Evolutionary conservation across 2,329 filamentous ascomycete genomes (phyloP).

Genomic region (Aspergillus novofumigatus): DNA sequence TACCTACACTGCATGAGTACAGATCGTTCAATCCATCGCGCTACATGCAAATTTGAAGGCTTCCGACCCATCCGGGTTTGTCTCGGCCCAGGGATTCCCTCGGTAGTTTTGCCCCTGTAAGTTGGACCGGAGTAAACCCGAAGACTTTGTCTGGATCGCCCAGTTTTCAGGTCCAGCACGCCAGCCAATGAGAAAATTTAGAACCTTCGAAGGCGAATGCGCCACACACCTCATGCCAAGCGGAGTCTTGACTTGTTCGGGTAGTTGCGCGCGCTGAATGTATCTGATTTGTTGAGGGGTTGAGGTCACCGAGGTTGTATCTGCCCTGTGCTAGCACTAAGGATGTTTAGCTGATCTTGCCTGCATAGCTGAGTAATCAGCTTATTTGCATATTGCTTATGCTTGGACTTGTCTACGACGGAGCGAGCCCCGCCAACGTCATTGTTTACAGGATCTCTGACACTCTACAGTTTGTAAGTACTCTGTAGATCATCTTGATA

Average conservation of each 20-base stretch:
- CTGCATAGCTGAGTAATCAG: not conserved
- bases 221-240: conserved; percentile 7
- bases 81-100: conserved; percentile 10
- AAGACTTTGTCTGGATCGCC: conserved; percentile 23
- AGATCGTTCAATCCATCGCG: too few species aligned
- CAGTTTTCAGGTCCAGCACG: conserved; percentile 8
- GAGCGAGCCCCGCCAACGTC: not conserved
- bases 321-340: not conserved
- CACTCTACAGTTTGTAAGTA: too few species aligned
- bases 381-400: not conserved
- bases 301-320: not conserved
- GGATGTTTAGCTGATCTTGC: not conserved
- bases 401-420: not conserved
- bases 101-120: conserved; percentile 15
- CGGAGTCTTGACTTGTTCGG: conserved; percentile 1
- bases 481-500: too few species aligned
- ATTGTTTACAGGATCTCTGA: not conserved
- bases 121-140: conserved; percentile 16
- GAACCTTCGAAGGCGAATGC: not conserved
- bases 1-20: not conserved
- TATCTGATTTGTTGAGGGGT: not conserved
- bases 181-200: conserved; percentile 1
- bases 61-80: conserved; percentile 5
- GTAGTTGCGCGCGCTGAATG: not conserved
- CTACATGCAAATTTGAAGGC: not conserved